Percentiles rank a stretch among this genome's conserved stretches.
phyloP scores from a whole-genome alignment of 148 eudicot genomes.

The Gaultheria prostrata region DNA sequence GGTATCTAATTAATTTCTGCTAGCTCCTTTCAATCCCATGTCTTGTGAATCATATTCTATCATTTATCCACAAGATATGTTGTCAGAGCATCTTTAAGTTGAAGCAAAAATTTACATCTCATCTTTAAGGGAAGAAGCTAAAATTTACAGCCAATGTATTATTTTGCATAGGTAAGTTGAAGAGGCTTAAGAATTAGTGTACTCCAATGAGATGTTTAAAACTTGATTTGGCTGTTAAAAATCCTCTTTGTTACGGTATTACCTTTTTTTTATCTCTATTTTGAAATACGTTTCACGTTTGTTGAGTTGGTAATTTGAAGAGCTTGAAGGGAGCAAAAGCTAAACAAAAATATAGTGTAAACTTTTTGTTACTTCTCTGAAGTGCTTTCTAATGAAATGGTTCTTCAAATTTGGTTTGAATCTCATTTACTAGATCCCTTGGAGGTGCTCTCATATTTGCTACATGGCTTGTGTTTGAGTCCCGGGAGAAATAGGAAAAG shows the following conservation, averaged over 20 bases:
- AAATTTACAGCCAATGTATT: no score
- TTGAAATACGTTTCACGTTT: not conserved
- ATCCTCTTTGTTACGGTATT: no score
- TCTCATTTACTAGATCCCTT: not conserved
- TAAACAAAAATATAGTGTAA: not conserved
- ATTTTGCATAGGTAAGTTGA: no score
- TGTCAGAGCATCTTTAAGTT: not conserved
- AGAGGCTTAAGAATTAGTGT: no score
- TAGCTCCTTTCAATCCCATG: not conserved
- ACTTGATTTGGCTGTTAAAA: no score
- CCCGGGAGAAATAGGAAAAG: not conserved
- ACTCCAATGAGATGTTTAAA: no score
- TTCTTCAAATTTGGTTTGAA: not conserved
- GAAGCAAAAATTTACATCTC: not conserved
- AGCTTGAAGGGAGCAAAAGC: not conserved
- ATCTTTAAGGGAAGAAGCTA: no score
- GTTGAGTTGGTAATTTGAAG: not conserved
- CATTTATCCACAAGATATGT: not conserved
- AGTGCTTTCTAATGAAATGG: not conserved
- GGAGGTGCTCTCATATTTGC: not conserved
- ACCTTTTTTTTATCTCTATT: not conserved
- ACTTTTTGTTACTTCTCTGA: no score
- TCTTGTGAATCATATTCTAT: no score
- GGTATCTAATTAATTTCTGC: not conserved
- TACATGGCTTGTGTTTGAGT: not conserved